phyloP scores from a whole-genome alignment of 805 yeast genomes.

The Jamesozyma piceae region DNA sequence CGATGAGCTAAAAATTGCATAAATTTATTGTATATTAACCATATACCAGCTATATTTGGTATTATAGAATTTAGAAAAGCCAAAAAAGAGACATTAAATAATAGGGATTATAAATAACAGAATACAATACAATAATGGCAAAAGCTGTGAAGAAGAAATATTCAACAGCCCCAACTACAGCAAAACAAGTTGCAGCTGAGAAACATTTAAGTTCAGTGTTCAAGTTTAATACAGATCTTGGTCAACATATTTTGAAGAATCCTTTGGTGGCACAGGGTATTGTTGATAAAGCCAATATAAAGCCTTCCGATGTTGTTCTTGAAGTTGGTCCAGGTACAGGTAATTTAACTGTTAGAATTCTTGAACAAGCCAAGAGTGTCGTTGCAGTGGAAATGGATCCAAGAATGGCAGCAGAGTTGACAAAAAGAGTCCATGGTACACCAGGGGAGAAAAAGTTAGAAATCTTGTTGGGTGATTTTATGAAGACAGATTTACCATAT shows the following conservation, averaged over 20 bases:
- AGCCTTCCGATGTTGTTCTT: constrained; percentile 83
- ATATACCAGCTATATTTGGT: no score
- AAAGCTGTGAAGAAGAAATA: constrained; percentile 60
- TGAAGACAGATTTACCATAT: constrained; percentile 89
- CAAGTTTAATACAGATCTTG: constrained; percentile 92
- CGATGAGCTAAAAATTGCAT: no score
- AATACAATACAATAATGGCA: constrained; percentile 49
- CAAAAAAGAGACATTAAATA: no score
- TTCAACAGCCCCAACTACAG: constrained; percentile 38
- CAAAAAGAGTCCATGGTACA: constrained; percentile 96
- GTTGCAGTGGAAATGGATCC: constrained; percentile 98
- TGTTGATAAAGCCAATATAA: constrained; percentile 89
- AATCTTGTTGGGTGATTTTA: constrained; percentile 87
- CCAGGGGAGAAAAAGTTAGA: constrained; percentile 87
- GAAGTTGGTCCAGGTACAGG: constrained; percentile 99
- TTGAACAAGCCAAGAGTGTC: constrained; percentile 90
- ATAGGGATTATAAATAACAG: no score
- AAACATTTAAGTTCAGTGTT: constrained; percentile 68
- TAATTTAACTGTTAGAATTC: constrained; percentile 83
- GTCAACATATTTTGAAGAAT: constrained; percentile 93
- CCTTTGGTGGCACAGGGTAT: constrained; percentile 97
- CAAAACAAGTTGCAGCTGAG: constrained; percentile 56
- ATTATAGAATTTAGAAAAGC: no score
- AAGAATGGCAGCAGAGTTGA: constrained; percentile 98
- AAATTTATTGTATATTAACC: no score